Evolutionary conservation across 2,329 filamentous ascomycete genomes (phyloP).

Genomic region (Macroventuria anomochaeta): DNA sequence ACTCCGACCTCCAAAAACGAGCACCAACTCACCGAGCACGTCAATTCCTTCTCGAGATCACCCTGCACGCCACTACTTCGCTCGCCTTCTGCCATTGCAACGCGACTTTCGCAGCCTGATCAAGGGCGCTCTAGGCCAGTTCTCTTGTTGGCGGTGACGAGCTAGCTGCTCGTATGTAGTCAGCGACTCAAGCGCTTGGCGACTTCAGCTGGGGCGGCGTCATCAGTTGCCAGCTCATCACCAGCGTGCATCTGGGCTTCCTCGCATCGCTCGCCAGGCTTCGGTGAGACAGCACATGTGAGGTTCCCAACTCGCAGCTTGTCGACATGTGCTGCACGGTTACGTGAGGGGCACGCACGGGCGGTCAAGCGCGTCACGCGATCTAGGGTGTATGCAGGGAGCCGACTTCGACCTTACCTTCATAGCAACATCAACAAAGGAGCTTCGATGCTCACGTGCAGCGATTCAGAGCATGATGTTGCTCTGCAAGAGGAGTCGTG

Average conservation of each 20-base stretch:
- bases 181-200: constrained; percentile 21
- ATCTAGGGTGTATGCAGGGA: constrained; percentile 16
- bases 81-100: constrained; percentile 44
- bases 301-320: constrained; percentile 12
- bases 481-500: neutral
- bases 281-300: constrained; percentile 13
- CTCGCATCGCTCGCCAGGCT: constrained; percentile 16
- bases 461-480: neutral
- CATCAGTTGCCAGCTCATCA: constrained; percentile 21
- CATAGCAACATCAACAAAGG: neutral
- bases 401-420: constrained; percentile 10
- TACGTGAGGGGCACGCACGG: constrained; percentile 21
- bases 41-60: constrained; percentile 91
- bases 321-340: constrained; percentile 21
- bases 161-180: constrained; percentile 17
- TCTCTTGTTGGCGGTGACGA: constrained; percentile 11
- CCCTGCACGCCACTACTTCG: constrained; percentile 54
- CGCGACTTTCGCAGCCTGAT: neutral
- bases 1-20: constrained; percentile 17
- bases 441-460: neutral
- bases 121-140: constrained; percentile 7
- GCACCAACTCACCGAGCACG: constrained; percentile 78
- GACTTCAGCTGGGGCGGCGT: constrained; percentile 18
- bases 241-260: constrained; percentile 12
- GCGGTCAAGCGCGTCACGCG: constrained; percentile 16